phyloP scores from a whole-genome alignment of 2,329 filamentous ascomycete genomes.

The Lomentospora prolificans region DNA sequence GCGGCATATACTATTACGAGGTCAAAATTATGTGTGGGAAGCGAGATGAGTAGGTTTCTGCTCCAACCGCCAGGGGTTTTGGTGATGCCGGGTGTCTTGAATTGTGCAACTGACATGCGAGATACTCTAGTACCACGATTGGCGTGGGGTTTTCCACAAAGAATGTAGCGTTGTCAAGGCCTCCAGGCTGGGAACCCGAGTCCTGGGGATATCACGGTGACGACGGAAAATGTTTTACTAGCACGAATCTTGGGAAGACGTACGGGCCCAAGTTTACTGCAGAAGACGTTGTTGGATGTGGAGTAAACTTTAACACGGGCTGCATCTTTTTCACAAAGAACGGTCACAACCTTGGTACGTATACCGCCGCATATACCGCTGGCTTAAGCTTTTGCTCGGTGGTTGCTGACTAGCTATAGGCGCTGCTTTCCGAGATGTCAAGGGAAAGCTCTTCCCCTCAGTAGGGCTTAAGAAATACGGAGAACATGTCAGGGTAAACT shows the following conservation, averaged over 20 bases:
- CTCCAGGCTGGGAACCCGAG: slow-evolving; percentile 57
- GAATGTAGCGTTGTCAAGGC: slow-evolving; percentile 40
- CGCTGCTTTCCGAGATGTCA: slow-evolving; percentile 58
- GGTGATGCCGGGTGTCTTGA: too few relatives aligned
- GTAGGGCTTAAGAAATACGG: slow-evolving; percentile 56
- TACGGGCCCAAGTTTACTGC: slow-evolving; percentile 48
- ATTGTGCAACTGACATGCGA: background rate
- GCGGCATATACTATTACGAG: slow-evolving; percentile 93
- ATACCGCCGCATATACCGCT: too few relatives aligned
- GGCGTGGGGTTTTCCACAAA: slow-evolving; percentile 52
- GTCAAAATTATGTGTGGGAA: slow-evolving; percentile 42
- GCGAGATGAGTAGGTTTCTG: slow-evolving; percentile 44
- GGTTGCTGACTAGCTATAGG: slow-evolving; percentile 36
- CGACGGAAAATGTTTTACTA: slow-evolving; percentile 52
- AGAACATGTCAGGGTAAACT: slow-evolving; percentile 54
- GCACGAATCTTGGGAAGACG: slow-evolving; percentile 43
- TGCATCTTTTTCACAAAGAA: slow-evolving; percentile 63
- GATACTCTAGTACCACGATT: slow-evolving; percentile 41
- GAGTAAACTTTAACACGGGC: slow-evolving; percentile 54
- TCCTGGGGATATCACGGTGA: slow-evolving; percentile 63
- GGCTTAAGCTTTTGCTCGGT: too few relatives aligned
- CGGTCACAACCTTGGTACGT: slow-evolving; percentile 43
- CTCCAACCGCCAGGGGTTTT: too few relatives aligned
- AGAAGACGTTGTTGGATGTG: slow-evolving; percentile 53
- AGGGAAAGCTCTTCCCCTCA: slow-evolving; percentile 54